Percentiles rank a stretch among this genome's conserved stretches.
phyloP scores from a whole-genome alignment of 1,284 basidiomycete species.

The Xerocomus amazonicus region DNA sequence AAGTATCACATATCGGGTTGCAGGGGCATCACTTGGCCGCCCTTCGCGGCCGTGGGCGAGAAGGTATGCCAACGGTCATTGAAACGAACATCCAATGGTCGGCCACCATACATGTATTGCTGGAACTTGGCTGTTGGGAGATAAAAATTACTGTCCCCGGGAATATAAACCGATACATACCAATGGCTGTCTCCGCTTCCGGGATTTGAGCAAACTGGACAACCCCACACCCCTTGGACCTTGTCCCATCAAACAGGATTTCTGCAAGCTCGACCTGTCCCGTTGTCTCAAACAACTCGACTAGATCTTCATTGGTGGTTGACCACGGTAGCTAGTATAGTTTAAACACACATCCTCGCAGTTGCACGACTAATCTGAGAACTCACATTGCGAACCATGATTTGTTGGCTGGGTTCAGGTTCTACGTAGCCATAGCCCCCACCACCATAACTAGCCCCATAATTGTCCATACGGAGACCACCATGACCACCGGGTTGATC shows the following conservation, averaged over 20 bases:
- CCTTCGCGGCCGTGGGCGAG: conserved; percentile 78
- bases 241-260: conserved; percentile 85
- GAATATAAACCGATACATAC: conserved; percentile 37
- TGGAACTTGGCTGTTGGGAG: conserved; percentile 76
- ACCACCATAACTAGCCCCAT: conserved; percentile 33
- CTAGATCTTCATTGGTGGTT: conserved; percentile 97
- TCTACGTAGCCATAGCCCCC: conserved; percentile 37
- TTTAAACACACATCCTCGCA: not conserved
- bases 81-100: conserved; percentile 85
- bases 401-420: conserved; percentile 89
- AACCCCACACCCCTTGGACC: conserved; percentile 91
- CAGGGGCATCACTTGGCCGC: conserved; percentile 65
- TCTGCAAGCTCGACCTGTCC: conserved; percentile 93
- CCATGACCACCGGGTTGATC: conserved; percentile 55
- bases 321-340: conserved; percentile 86
- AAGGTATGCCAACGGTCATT: conserved; percentile 93
- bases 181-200: conserved; percentile 93
- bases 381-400: conserved; percentile 95
- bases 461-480: conserved; percentile 49
- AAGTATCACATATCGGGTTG: conserved; percentile 42
- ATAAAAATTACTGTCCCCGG: not conserved
- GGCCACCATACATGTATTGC: conserved; percentile 86
- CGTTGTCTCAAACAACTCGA: conserved; percentile 97
- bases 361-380: not conserved
- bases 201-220: conserved; percentile 88